Conservation (phyloP, 2,329 filamentous ascomycete species). For the Alternaria sp. region DNA sequence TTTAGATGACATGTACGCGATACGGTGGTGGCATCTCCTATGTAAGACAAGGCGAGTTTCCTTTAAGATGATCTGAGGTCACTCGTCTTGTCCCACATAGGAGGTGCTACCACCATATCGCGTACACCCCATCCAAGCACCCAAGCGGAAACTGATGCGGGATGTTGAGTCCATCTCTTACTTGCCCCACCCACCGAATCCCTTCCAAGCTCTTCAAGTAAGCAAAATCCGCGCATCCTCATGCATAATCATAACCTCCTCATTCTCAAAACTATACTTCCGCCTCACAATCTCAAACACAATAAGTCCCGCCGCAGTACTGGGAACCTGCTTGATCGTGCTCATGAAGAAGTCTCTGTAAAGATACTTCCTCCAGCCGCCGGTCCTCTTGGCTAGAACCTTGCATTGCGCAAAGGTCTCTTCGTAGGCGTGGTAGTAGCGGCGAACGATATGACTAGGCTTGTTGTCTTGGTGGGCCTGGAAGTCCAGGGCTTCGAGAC, state of each 20-base stretch:
- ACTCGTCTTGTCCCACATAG: not conserved
- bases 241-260: constrained; percentile 57
- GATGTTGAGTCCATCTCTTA: not conserved
- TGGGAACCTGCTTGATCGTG: constrained; percentile 75
- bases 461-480: constrained; percentile 51
- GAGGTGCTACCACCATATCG: not conserved
- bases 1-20: not conserved
- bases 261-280: constrained; percentile 71
- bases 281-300: constrained; percentile 78
- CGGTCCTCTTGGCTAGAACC: constrained; percentile 64
- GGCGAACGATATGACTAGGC: constrained; percentile 54
- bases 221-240: constrained; percentile 76
- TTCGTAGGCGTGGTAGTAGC: constrained; percentile 74
- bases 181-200: too few species aligned
- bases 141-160: not conserved
- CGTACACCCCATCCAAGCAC: not conserved
- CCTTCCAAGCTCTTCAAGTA: too few species aligned
- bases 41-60: not conserved
- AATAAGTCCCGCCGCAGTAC: constrained; percentile 77
- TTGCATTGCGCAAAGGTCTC: constrained; percentile 69
- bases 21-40: not conserved
- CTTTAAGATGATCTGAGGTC: not conserved
- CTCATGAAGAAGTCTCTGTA: constrained; percentile 76
- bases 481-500: constrained; percentile 74
- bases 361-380: constrained; percentile 67